phyloP scores from a whole-genome alignment of 2,329 filamentous ascomycete species.

The Hypoxylon rubiginosum region DNA sequence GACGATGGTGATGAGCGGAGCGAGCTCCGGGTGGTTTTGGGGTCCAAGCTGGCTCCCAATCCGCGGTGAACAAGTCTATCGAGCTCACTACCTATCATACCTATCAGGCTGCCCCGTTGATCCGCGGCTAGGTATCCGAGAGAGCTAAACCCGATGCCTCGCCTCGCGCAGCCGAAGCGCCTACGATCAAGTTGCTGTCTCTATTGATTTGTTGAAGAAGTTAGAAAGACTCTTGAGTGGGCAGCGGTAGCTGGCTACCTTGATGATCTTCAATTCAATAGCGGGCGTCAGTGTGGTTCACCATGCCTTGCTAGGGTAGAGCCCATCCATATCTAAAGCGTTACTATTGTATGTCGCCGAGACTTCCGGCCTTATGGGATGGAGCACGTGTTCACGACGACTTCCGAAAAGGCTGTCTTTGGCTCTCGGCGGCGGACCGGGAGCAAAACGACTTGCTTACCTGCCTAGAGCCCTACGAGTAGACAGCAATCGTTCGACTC shows the following conservation, averaged over 20 bases:
- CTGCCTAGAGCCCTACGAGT: constrained; percentile 3
- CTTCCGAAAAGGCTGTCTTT: constrained; percentile 2
- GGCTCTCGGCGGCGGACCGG: constrained; percentile 29
- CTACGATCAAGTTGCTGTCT: neutral
- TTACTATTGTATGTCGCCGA: constrained; percentile 33
- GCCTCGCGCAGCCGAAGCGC: constrained; percentile 5
- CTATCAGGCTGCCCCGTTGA: constrained; percentile 16
- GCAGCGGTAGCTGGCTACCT: neutral
- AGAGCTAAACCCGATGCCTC: constrained; percentile 5
- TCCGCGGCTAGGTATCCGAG: constrained; percentile 3
- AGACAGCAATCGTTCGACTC: constrained; percentile 32
- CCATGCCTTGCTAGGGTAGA: constrained; percentile 9
- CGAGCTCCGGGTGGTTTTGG: constrained; percentile 19
- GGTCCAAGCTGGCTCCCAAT: constrained; percentile 28
- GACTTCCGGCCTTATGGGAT: constrained; percentile 35
- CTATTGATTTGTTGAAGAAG: neutral
- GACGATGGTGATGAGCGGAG: constrained; percentile 7
- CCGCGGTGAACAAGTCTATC: constrained; percentile 33
- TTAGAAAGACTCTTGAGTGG: neutral
- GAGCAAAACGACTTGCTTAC: constrained; percentile 9
- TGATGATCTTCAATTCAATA: neutral
- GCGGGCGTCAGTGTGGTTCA: constrained; percentile 11
- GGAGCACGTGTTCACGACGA: constrained; percentile 32
- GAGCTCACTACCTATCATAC: constrained; percentile 12
- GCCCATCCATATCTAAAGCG: no score